Base-by-base conservation (phyloP, 2,329 filamentous ascomycete species). In the Xylaria sp. region DNA sequence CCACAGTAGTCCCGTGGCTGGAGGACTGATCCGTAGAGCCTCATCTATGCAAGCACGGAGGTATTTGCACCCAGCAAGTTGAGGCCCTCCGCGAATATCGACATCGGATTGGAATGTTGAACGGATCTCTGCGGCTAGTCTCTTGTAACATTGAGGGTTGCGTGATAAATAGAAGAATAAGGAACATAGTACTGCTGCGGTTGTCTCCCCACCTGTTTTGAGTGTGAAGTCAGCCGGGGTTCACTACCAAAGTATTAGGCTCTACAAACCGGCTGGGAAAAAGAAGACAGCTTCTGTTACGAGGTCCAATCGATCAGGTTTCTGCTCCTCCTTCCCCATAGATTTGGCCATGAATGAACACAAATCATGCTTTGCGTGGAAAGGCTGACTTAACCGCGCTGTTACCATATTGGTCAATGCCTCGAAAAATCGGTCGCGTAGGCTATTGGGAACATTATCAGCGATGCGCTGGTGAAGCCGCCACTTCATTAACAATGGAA, bases 31-130 rank as follows among this genome's bases (percentile, higher is more conserved):
- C 0, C 69, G 62, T 36, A 71, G 28, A 26, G 68, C 31, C 26
- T 71, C 68, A n/a, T 71, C 59, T 9, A 71, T 63, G 38, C 58
- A 57, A 7, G 69, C 69, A 9, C 69, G 59, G 0, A 67, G 63
- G 33, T 69, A 67, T 28, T 33, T 28, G 40, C 63, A 69, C 13
- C 9, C 13, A 5, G 64, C 20, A 4, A 71, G 60, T 5, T 38
- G 40, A 10, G 67, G 44, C 4, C 68, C 62, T 7, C 42, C 7
- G 4, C 11, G 31, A 4, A 70, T 68, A 10, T 65, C 58, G 9
- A 13, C 26, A 5, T 38, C 62, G 11, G 28, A 11, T 13, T n/a
- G 5, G 26, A 67, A 67, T 6, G 31, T 58, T 0, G 28, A 33
- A 10, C 66, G 64, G 11, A 69, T 49, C 38, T 69, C 69, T 2